Conservation (phyloP, 139 green algal species). For the Deuterostichococcus epilithicus region DNA sequence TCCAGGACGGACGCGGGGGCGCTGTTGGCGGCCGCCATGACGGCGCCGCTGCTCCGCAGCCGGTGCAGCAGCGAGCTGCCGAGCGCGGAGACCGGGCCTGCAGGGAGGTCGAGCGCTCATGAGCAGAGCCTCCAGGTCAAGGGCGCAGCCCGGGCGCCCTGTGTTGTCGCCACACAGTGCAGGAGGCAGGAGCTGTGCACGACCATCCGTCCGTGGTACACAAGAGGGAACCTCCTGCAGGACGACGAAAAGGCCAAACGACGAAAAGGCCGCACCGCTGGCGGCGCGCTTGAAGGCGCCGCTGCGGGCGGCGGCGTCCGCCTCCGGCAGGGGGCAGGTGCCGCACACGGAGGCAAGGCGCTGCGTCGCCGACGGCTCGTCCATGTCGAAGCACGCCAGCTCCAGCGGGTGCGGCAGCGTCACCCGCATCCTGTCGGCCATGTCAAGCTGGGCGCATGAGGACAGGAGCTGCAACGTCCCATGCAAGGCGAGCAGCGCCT, state of each 20-base stretch:
- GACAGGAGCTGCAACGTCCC: no score
- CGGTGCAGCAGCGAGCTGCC: neutral
- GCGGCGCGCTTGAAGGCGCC: neutral
- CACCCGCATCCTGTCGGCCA: constrained; percentile 23
- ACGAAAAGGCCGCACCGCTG: neutral
- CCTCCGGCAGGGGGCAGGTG: neutral
- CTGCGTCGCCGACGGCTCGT: neutral
- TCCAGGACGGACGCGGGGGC: neutral
- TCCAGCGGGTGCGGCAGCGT: constrained; percentile 11
- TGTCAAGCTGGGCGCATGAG: no score
- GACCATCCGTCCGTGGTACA: no score
- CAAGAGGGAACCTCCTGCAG: no score
- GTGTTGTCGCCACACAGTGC: no score
- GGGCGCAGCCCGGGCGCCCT: no score
- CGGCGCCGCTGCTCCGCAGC: constrained; percentile 3
- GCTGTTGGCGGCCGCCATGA: neutral
- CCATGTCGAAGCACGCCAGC: constrained; percentile 16
- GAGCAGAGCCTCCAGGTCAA: no score
- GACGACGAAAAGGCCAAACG: no score
- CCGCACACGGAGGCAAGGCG: neutral
- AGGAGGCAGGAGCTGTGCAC: no score
- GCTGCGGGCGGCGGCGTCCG: neutral
- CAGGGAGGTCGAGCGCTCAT: no score
- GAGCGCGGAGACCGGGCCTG: neutral
- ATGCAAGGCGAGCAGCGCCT: no score